Conservation (phyloP, 345 rosid species). For the Populus pruinosa region DNA sequence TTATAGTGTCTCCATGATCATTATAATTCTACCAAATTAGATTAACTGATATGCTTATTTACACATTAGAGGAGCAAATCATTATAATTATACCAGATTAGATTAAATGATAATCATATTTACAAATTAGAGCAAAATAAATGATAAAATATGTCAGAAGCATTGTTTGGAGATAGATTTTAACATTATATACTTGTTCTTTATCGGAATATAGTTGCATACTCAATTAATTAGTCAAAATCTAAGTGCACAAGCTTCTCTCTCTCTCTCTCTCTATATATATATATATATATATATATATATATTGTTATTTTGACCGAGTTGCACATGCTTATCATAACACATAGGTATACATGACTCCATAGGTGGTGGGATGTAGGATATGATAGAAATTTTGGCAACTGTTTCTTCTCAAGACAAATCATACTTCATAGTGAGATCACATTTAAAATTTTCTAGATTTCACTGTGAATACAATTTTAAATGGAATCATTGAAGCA, state of each 20-base stretch:
- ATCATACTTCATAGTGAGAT: background rate
- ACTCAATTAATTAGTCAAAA: background rate
- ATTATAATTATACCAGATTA: background rate
- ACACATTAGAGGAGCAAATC: background rate
- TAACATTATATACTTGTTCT: background rate
- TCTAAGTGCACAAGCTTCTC: background rate
- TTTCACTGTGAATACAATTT: background rate
- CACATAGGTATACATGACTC: background rate
- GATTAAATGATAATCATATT: background rate
- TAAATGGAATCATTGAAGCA: background rate
- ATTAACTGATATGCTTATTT: background rate
- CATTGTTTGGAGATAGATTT: background rate
- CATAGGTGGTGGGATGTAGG: background rate
- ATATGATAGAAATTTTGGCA: background rate
- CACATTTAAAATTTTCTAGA: background rate
- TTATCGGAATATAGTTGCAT: background rate
- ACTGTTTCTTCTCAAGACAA: background rate
- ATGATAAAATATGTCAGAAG: background rate
- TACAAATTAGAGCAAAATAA: background rate
- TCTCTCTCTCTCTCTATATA: background rate
- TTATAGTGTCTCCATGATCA: background rate
- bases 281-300: too few relatives aligned
- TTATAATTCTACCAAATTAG: background rate
- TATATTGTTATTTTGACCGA: too few relatives aligned
- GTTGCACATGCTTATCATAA: background rate